These are phyloP conservation scores for Fraxinus nigra DNA, from an alignment of 305 asterid species.

Conservation along the genomic window DNA sequence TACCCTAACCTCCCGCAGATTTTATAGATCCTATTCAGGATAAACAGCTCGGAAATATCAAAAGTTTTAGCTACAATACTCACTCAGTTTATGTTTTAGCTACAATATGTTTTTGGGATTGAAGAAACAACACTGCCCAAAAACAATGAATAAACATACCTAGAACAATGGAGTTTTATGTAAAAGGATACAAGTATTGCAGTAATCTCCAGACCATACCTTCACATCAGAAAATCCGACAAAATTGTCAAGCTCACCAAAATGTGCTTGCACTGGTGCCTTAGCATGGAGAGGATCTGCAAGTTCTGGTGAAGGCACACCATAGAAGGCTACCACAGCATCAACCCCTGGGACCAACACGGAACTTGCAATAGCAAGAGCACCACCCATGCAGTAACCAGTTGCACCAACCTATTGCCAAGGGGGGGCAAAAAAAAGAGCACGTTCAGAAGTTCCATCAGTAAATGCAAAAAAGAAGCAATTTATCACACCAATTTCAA, in stretches of 20 bases:
- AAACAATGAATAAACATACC: no score
- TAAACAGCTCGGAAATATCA: neutral
- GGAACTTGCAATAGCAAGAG: slow-evolving; percentile 93
- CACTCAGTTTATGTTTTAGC: neutral
- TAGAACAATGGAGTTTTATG: neutral
- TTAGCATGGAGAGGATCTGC: slow-evolving; percentile 81
- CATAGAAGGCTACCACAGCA: slow-evolving; percentile 88
- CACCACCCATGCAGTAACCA: slow-evolving; percentile 99
- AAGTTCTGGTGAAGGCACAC: slow-evolving; percentile 84
- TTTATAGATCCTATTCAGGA: neutral
- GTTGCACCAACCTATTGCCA: slow-evolving; percentile 69
- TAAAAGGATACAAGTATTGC: neutral
- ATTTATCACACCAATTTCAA: neutral
- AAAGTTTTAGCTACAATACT: neutral
- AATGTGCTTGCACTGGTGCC: slow-evolving; percentile 96
- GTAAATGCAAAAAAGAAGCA: neutral
- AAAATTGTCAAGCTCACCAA: slow-evolving; percentile 74
- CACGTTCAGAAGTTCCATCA: neutral
- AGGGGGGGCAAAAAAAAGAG: neutral
- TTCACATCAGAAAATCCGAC: slow-evolving; percentile 83
- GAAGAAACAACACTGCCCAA: no score
- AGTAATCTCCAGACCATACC: slow-evolving; percentile 42
- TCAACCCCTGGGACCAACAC: slow-evolving; percentile 76
- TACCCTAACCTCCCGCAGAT: neutral
- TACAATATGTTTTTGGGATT: no score